phyloP scores from a whole-genome alignment of 805 yeast species.

The Lipomyces spencermartinsiae region DNA sequence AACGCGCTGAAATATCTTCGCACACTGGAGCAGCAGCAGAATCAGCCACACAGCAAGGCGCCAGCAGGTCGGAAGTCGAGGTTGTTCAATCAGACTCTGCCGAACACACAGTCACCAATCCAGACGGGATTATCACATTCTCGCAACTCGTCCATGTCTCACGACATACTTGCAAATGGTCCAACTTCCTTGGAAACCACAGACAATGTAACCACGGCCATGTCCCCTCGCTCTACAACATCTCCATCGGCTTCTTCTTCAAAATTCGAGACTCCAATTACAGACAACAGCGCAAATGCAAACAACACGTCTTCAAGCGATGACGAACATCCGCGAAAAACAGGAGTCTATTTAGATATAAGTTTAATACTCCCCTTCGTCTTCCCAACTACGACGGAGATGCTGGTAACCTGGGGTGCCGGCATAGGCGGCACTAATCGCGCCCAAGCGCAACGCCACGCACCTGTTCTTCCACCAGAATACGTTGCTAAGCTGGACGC shows the following conservation, averaged over 20 bases:
- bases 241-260: constrained; percentile 2
- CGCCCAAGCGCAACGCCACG: constrained; percentile 61
- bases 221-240: not conserved
- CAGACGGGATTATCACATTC: constrained; percentile 11
- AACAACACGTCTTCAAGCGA: constrained; percentile 11
- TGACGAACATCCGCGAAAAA: constrained; percentile 18
- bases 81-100: constrained; percentile 29
- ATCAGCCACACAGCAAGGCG: constrained; percentile 21
- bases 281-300: not conserved
- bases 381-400: constrained; percentile 75
- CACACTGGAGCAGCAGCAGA: constrained; percentile 42
- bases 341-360: constrained; percentile 46
- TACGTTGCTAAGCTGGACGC: constrained; percentile 74
- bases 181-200: not conserved
- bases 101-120: constrained; percentile 16
- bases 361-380: constrained; percentile 54
- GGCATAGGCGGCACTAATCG: constrained; percentile 68
- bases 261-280: not conserved
- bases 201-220: not conserved
- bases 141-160: constrained; percentile 13
- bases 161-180: not conserved
- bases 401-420: constrained; percentile 77
- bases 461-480: constrained; percentile 74
- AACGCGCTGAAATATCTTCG: constrained; percentile 55
- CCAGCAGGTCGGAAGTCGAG: constrained; percentile 18